These are phyloP conservation scores for Neurospora discreta DNA, from an alignment of 495 filamentous ascomycete species.

Conservation along the genomic window DNA sequence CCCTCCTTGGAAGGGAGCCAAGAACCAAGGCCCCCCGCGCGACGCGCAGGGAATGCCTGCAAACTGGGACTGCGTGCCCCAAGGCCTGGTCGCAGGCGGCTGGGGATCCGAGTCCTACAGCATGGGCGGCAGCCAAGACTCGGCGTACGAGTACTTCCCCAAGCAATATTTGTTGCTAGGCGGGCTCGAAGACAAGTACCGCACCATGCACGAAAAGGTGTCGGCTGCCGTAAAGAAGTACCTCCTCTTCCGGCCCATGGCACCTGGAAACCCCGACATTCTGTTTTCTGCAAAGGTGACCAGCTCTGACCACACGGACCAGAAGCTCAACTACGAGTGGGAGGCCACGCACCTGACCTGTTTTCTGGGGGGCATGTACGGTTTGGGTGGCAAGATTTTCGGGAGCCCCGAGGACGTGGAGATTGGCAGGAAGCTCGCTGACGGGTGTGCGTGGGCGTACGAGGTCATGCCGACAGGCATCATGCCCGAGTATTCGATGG, in stretches of 20 bases:
- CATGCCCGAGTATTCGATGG: slow-evolving; percentile 70
- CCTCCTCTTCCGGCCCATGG: slow-evolving; percentile 80
- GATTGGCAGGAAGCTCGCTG: slow-evolving; percentile 70
- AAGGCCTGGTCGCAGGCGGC: slow-evolving; percentile 34
- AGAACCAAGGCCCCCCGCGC: background rate
- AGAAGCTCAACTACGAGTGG: slow-evolving; percentile 33
- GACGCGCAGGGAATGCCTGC: slow-evolving; percentile 11
- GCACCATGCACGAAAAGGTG: slow-evolving; percentile 64
- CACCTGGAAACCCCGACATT: slow-evolving; percentile 59
- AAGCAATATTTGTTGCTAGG: slow-evolving; percentile 75
- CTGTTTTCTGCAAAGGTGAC: slow-evolving; percentile 53
- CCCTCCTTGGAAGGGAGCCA: background rate
- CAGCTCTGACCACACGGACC: slow-evolving; percentile 26
- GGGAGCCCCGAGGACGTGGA: slow-evolving; percentile 67
- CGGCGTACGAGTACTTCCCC: slow-evolving; percentile 89
- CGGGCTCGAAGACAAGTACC: slow-evolving; percentile 71
- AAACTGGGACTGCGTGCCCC: slow-evolving; percentile 41
- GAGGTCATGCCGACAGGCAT: slow-evolving; percentile 70
- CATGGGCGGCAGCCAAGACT: slow-evolving; percentile 80
- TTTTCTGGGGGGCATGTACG: slow-evolving; percentile 92
- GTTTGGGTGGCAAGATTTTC: slow-evolving; percentile 79
- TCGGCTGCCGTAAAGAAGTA: slow-evolving; percentile 59
- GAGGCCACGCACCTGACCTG: slow-evolving; percentile 75
- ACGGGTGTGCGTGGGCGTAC: slow-evolving; percentile 94
- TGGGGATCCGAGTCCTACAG: slow-evolving; percentile 29